These are phyloP conservation scores for Psilocybe tampanensis DNA, from an alignment of 768 basidiomycete genomes.

Conservation along the genomic window DNA sequence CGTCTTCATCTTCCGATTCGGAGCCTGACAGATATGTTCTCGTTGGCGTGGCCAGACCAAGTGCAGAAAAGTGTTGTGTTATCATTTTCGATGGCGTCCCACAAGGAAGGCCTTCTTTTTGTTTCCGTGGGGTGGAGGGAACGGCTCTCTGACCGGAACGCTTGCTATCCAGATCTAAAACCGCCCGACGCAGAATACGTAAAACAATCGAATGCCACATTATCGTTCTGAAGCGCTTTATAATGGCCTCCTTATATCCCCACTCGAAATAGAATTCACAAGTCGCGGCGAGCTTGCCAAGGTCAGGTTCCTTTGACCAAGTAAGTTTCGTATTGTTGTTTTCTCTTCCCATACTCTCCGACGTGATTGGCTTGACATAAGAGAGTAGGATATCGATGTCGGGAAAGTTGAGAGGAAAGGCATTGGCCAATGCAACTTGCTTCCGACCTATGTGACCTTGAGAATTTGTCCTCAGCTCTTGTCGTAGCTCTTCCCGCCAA, in stretches of 20 bases:
- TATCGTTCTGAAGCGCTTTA: constrained; percentile 82
- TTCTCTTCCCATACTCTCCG: constrained; percentile 54
- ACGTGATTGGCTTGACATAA: constrained; percentile 79
- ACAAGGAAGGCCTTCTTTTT: constrained; percentile 20
- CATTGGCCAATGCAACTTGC: constrained; percentile 61
- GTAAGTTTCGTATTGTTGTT: constrained; percentile 38
- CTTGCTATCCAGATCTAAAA: constrained; percentile 47
- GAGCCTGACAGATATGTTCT: constrained; percentile 22
- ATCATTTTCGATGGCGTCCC: constrained; percentile 62
- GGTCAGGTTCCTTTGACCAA: constrained; percentile 63
- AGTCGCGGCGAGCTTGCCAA: constrained; percentile 69
- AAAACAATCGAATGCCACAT: constrained; percentile 79
- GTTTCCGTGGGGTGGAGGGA: constrained; percentile 43
- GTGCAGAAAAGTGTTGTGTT: constrained; percentile 53
- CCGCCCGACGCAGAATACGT: constrained; percentile 68
- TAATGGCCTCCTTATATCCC: constrained; percentile 82
- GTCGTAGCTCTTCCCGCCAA: constrained; percentile 65
- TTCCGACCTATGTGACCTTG: constrained; percentile 66
- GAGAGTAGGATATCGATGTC: constrained; percentile 71
- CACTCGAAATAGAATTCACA: constrained; percentile 94
- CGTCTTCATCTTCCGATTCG: constrained; percentile 37
- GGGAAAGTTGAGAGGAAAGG: constrained; percentile 70
- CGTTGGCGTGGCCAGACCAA: constrained; percentile 32
- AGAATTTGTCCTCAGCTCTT: constrained; percentile 72
- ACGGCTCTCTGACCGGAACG: constrained; percentile 3